Evolutionary conservation across 192 early-diverging fungal species (phyloP), one percentile per base, ranked within the genome.

Genomic region (Podila epigama): DNA sequence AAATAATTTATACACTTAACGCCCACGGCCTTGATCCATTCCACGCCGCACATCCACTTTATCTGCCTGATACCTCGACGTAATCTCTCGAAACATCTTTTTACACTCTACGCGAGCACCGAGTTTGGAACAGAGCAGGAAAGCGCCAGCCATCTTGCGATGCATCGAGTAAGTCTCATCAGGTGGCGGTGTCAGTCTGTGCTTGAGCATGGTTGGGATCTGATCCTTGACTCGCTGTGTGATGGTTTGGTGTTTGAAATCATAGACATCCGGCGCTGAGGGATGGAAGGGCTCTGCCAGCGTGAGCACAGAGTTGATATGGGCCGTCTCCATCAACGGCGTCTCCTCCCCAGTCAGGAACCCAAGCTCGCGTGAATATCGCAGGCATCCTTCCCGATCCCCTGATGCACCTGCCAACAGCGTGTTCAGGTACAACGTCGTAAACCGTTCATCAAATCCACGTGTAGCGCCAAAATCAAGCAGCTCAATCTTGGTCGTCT

Each of bases 111-210:
- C 68, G 4, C 60, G 28, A 0, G 81, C 67, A 0, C 89, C 73
- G 31, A 99, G 79, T 79, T 92, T 94, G 18, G 92, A 87, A 70
- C 96, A 99, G 22, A 98, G 79, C 79, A 99, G 81, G 72, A 96
- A 98, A 0, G 92, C 93, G 2, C 97, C 96, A 22, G 92, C 93
- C 44, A 99, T 86, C 71, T 98, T 99, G 36, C 95, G 85, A 63
- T 99, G 97, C 77, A 98, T 80, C 15, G 93, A 93, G 79, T 99
- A 99, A 5, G 94, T 95, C 77, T 97, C 96, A 64, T 99, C 97
- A n/a, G 97, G 97, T 6, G 97, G 97, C 13, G 97, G 97, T 7
- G 94, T 97, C 33, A 99, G 77, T 27, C 97, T 82, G 64, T 99
- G 91, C 51, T 89, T 85, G 57, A 99, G 85, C 97, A 99, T 99